Conservation (phyloP, 495 filamentous ascomycete species). For the Aspergillus nanangensis region DNA sequence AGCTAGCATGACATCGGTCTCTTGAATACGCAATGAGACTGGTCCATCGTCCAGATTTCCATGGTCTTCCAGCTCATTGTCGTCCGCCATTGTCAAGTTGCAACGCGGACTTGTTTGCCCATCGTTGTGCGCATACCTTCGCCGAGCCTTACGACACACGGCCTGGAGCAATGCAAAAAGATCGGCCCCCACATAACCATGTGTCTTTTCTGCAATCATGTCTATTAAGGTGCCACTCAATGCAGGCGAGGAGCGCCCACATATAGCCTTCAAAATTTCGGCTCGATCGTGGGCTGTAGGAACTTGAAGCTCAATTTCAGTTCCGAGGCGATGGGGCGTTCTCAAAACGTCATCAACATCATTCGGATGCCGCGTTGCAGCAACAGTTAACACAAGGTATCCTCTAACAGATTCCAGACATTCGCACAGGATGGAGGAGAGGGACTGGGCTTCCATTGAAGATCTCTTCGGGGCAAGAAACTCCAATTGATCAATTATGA, state of each 20-base stretch:
- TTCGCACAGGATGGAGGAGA: constrained; percentile 37
- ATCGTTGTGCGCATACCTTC: constrained; percentile 22
- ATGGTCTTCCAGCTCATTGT: too few relatives aligned
- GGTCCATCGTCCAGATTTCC: not conserved
- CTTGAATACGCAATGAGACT: constrained; percentile 28
- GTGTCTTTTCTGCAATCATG: constrained; percentile 53
- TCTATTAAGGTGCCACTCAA: constrained; percentile 35
- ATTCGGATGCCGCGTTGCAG: constrained; percentile 65
- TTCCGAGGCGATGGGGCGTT: constrained; percentile 59
- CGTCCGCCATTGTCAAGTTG: too few relatives aligned
- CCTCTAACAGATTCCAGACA: constrained; percentile 39
- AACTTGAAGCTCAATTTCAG: constrained; percentile 75
- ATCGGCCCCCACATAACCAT: constrained; percentile 67
- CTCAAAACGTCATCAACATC: constrained; percentile 72
- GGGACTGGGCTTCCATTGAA: constrained; percentile 31
- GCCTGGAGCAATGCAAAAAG: constrained; percentile 47
- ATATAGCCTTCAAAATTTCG: constrained; percentile 62
- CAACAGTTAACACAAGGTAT: constrained; percentile 61
- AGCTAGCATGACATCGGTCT: constrained; percentile 51
- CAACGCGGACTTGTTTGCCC: too few relatives aligned
- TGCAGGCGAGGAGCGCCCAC: constrained; percentile 24
- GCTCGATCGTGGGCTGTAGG: constrained; percentile 67
- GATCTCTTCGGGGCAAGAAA: constrained; percentile 61
- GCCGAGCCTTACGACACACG: constrained; percentile 39
- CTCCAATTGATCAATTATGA: constrained; percentile 81